These are phyloP conservation scores for Ogataea trehaloabstinens DNA, from an alignment of 805 yeast genomes.

Conservation along the genomic window DNA sequence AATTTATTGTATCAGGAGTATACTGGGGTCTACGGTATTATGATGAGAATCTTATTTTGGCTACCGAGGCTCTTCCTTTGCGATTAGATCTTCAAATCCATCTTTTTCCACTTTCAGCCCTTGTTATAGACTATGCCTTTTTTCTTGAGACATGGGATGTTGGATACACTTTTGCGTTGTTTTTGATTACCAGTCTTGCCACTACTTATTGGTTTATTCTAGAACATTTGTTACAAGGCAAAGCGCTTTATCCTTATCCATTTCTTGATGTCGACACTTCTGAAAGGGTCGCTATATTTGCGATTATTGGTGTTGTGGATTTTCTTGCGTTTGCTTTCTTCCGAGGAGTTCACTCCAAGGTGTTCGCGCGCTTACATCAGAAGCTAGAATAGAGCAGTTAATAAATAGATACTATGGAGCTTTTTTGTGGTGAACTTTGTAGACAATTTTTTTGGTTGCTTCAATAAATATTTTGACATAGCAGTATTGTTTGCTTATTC, in stretches of 20 bases:
- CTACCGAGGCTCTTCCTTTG: slow-evolving; percentile 42
- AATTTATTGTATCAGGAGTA: slow-evolving; percentile 57
- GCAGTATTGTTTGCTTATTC: too few species aligned
- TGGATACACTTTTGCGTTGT: slow-evolving; percentile 36
- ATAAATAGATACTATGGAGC: too few species aligned
- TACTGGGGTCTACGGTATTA: slow-evolving; percentile 70
- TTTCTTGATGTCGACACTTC: slow-evolving; percentile 54
- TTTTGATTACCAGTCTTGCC: slow-evolving; percentile 39
- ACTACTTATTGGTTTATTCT: slow-evolving; percentile 53
- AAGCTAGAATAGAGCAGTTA: slow-evolving; percentile 3
- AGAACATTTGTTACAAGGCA: slow-evolving; percentile 46
- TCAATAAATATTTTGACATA: too few species aligned
- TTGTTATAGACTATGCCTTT: slow-evolving; percentile 53
- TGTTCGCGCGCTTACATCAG: too few species aligned
- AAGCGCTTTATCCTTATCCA: slow-evolving; percentile 57
- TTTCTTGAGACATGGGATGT: slow-evolving; percentile 47
- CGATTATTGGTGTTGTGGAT: slow-evolving; percentile 39
- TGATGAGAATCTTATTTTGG: slow-evolving; percentile 46
- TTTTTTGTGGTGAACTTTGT: too few species aligned
- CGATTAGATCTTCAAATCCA: slow-evolving; percentile 58
- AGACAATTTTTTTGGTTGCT: too few species aligned
- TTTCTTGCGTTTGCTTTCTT: slow-evolving; percentile 27
- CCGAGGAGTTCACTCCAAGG: slow-evolving; percentile 17
- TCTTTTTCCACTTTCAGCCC: slow-evolving; percentile 53
- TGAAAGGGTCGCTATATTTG: slow-evolving; percentile 47